Evolutionary conservation across 768 basidiomycete species (phyloP).

Genomic region (Lactarius quietus): DNA sequence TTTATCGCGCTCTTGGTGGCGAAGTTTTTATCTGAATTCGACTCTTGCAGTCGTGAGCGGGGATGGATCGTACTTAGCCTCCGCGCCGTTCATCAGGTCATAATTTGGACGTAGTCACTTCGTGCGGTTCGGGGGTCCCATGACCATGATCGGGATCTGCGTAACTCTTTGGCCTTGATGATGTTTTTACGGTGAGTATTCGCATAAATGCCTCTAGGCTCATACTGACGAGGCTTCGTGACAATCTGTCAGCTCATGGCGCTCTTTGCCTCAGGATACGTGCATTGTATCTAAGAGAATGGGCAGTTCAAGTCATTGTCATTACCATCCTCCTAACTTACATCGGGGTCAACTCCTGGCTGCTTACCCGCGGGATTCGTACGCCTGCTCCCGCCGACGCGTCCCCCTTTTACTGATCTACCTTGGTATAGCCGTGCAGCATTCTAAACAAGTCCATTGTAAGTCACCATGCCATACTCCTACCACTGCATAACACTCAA

Average conservation of each 20-base stretch:
- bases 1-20: neutral
- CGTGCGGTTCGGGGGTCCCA: slow-evolving; percentile 37
- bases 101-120: slow-evolving; percentile 29
- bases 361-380: slow-evolving; percentile 52
- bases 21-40: neutral
- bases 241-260: neutral
- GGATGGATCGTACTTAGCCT: neutral
- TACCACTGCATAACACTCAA: neutral
- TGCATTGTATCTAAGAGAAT: slow-evolving; percentile 31
- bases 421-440: slow-evolving; percentile 9
- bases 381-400: slow-evolving; percentile 25
- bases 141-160: slow-evolving; percentile 51
- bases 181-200: slow-evolving; percentile 49
- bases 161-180: slow-evolving; percentile 53
- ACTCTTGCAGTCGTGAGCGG: neutral
- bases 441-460: slow-evolving; percentile 9
- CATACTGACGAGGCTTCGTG: neutral
- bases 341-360: slow-evolving; percentile 49
- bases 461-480: neutral
- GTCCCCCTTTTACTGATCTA: neutral
- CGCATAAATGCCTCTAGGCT: neutral
- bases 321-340: slow-evolving; percentile 39
- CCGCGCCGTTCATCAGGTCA: neutral
- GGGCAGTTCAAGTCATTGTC: slow-evolving; percentile 32
- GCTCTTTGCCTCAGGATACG: slow-evolving; percentile 27